A percentile compares a stretch with the other conserved stretches of the same genome.
phyloP scores from a whole-genome alignment of 768 basidiomycete species.

The Lactarius indigo region DNA sequence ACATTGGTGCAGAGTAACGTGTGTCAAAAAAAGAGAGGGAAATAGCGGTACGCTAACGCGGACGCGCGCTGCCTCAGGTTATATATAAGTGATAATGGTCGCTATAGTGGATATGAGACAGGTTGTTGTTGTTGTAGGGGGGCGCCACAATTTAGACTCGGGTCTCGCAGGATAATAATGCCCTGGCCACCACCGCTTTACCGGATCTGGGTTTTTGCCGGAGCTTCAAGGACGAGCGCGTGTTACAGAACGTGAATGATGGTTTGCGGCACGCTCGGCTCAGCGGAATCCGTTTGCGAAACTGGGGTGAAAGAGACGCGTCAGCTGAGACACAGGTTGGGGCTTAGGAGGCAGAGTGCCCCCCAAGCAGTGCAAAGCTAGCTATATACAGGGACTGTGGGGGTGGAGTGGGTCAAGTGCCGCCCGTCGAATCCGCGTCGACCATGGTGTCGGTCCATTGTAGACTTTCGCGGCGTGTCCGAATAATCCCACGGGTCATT shows the following conservation, averaged over 20 bases:
- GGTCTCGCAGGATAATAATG: background rate
- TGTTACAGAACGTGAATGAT: background rate
- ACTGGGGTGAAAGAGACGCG: background rate
- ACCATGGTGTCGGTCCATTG: background rate
- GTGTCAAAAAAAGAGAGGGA: background rate
- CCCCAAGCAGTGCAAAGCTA: background rate
- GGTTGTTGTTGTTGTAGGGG: conserved; percentile 9
- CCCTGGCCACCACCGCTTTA: background rate
- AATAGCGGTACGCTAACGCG: background rate
- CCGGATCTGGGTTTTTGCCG: background rate
- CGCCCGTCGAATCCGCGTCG: background rate
- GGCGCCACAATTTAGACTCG: conserved; percentile 12
- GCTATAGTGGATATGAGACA: conserved; percentile 5
- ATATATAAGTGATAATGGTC: background rate
- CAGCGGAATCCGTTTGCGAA: background rate
- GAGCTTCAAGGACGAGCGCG: background rate
- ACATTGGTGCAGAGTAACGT: background rate
- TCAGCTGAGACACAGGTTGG: background rate
- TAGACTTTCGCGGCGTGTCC: background rate
- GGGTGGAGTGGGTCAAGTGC: background rate
- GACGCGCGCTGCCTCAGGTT: background rate
- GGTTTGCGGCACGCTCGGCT: background rate
- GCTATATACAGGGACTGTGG: background rate
- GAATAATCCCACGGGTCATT: background rate
- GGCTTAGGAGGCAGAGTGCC: background rate